These are phyloP conservation scores for Mucor velutinosus DNA, from an alignment of 371 early-diverging fungal genomes.

Conservation along the genomic window DNA sequence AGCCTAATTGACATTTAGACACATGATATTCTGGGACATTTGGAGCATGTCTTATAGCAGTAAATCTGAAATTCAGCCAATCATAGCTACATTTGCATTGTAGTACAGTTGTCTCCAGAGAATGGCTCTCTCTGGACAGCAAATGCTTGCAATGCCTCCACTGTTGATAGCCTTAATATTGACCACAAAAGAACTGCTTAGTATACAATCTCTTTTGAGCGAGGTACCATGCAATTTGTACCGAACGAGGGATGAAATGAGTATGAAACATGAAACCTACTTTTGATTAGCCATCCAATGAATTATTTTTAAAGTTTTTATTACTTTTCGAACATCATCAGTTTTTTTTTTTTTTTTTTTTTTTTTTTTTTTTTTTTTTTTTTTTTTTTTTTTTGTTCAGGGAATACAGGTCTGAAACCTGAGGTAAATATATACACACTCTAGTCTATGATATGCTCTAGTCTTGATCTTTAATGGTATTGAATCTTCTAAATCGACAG, in stretches of 20 bases:
- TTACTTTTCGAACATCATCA: not conserved
- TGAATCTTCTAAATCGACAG: not conserved
- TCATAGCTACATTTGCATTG: not conserved
- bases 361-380: not conserved
- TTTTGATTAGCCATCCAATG: not conserved
- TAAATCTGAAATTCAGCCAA: not conserved
- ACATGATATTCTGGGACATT: not conserved
- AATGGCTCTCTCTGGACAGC: not conserved
- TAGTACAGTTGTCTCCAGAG: not conserved
- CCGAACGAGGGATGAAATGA: not conserved
- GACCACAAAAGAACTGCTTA: not conserved
- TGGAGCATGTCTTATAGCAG: not conserved
- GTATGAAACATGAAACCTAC: not conserved
- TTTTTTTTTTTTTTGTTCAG: not conserved
- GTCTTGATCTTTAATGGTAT: not conserved
- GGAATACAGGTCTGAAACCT: no score
- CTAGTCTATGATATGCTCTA: no score
- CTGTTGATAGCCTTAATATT: not conserved
- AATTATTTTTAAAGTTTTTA: not conserved
- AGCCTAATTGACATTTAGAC: not conserved
- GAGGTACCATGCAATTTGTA: not conserved
- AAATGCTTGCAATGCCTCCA: not conserved
- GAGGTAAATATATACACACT: no score
- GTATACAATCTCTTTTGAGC: not conserved
- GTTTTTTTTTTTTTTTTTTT: not conserved